Conservation (phyloP, 305 asterid genomes). For the Andrographis paniculata region DNA sequence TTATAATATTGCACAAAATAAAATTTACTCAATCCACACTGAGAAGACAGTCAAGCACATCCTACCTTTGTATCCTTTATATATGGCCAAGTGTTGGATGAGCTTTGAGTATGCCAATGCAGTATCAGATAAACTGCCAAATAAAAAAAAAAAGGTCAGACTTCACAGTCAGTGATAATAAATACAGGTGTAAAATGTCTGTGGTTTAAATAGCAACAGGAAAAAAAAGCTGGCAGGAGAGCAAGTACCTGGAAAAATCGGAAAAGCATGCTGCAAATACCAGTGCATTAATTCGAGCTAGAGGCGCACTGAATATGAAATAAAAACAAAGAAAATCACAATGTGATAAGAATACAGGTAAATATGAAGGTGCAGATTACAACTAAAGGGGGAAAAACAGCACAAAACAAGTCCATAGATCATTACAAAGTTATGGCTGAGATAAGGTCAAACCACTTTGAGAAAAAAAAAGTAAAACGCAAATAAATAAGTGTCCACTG, state of each 20-base stretch:
- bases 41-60: conserved; percentile 12
- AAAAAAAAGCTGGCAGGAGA: conserved; percentile 6
- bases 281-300: conserved; percentile 73
- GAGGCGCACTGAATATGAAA: conserved; percentile 65
- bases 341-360: neutral
- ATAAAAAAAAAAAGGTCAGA: too few relatives aligned
- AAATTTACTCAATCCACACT: conserved; percentile 10
- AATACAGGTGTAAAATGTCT: conserved; percentile 8
- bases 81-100: conserved; percentile 75
- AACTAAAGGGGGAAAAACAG: neutral
- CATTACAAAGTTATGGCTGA: neutral
- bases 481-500: neutral
- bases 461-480: too few relatives aligned
- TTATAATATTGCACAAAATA: too few relatives aligned
- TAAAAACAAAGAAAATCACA: conserved; percentile 19
- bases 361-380: neutral
- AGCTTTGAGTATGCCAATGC: conserved; percentile 88
- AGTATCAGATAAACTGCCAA: conserved; percentile 65
- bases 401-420: neutral
- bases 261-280: conserved; percentile 75
- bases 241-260: conserved; percentile 72
- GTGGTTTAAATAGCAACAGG: conserved; percentile 14
- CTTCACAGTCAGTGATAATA: conserved; percentile 9
- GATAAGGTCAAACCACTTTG: too few relatives aligned
- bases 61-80: conserved; percentile 85